Base-by-base conservation (phyloP, 2,329 filamentous ascomycete species). In the Aphanoascus verrucosus region DNA sequence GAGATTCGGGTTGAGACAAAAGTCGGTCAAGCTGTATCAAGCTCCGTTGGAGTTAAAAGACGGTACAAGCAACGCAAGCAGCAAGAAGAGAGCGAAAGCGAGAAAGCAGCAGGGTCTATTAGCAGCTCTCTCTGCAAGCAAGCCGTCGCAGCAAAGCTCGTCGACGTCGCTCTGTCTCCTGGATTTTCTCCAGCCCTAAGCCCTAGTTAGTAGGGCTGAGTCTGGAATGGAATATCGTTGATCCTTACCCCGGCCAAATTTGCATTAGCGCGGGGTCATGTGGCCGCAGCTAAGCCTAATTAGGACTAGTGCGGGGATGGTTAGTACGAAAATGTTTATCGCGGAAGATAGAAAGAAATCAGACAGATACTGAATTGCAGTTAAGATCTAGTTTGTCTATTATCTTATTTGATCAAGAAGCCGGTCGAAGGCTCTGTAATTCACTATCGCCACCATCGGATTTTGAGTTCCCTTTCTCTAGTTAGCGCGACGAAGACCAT, bases 31-130 rank as follows among this genome's bases (percentile, higher is more conserved):
- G 37, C 50, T 46, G 14, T 12, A 17, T 12, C 20, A 5, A 23
- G 7, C 54, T 6, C 23, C 12, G 14, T 14, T 55, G 42, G 42
- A 50, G 28, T 34, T 53, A 38, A 61, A 40, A 42, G 55, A n/a
- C n/a, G 55, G 60, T 15, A 60, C 59, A 5, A 66, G 69, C 1
- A 71, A 75, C 42, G 65, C 70, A 12, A 77, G 63, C 65, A 79
- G 76, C 67, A 79, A 79, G 64, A 77, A 78, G 60, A 68, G 77
- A 59, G 75, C 76, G 20, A 80, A 78, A 60, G 68, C 74, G 53
- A 67, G 78, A 23, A 81, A 79, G 58, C 70, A 74, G 52, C 74
- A 74, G 28, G 76, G 76, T 3, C 63, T 81, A 9, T 74, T 78
- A 59, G 76, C 77, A 35, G 67, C 79, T 54, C 66, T 81, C n/a